Conservation (phyloP, 202 grass and related monocot genomes). For the Schoenoplectus triqueter region DNA sequence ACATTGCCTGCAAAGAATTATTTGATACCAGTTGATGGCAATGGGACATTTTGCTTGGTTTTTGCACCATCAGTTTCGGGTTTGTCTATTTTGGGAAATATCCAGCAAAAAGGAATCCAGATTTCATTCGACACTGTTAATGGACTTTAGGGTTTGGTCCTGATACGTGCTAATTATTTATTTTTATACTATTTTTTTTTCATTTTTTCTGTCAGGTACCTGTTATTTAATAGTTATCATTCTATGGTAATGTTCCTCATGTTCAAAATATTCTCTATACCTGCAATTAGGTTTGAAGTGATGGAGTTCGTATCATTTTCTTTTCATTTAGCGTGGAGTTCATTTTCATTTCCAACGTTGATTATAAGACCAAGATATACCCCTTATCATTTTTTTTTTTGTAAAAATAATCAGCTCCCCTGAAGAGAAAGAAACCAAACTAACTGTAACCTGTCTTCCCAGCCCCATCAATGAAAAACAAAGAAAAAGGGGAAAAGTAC, state of each 20-base stretch:
- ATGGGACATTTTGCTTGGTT: slow-evolving; percentile 68
- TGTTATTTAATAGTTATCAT: neutral
- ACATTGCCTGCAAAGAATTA: slow-evolving; percentile 54
- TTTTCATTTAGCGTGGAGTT: neutral
- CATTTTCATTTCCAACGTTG: neutral
- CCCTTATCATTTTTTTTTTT: neutral
- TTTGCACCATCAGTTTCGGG: slow-evolving; percentile 54
- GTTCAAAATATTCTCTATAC: neutral
- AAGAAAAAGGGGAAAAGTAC: neutral
- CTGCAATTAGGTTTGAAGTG: neutral
- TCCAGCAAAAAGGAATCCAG: slow-evolving; percentile 81
- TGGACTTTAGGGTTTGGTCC: slow-evolving; percentile 60
- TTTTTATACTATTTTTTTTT: neutral
- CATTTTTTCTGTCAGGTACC: neutral
- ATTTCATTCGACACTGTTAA: slow-evolving; percentile 68
- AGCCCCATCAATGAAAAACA: neutral
- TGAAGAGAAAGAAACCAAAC: neutral
- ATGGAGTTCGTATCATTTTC: neutral
- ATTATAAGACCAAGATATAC: neutral
- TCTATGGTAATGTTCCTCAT: neutral
- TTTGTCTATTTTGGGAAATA: slow-evolving; percentile 65
- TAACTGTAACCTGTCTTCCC: neutral
- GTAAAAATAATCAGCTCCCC: neutral
- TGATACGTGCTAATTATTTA: slow-evolving; percentile 48
- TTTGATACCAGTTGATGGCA: slow-evolving; percentile 61